A percentile compares a stretch with the other conserved stretches of the same genome.
These are phyloP conservation scores for Serendipita sp. DNA, from an alignment of 768 basidiomycete species.

Conservation along the genomic window DNA sequence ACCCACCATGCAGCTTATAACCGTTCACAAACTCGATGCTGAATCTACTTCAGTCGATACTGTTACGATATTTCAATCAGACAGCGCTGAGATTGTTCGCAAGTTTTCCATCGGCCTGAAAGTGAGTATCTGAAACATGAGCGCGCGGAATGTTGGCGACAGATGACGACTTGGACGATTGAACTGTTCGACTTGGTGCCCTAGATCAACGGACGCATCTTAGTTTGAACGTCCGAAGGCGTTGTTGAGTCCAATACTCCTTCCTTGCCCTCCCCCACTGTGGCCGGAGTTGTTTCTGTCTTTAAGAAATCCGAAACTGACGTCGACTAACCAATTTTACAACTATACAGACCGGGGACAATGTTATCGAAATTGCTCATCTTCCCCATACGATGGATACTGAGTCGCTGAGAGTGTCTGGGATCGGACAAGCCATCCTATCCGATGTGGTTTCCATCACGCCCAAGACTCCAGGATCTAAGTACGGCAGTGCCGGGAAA, in stretches of 20 bases:
- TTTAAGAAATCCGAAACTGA: background rate
- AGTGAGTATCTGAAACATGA: conserved; percentile 21
- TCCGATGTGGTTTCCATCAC: conserved; percentile 3
- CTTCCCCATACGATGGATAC: background rate
- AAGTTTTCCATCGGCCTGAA: conserved; percentile 32
- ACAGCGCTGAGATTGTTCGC: conserved; percentile 40
- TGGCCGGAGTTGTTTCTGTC: background rate
- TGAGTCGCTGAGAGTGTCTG: background rate
- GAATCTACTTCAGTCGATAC: conserved; percentile 12
- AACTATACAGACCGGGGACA: background rate
- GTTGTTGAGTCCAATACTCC: background rate
- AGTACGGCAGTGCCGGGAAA: background rate
- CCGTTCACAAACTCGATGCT: conserved; percentile 6
- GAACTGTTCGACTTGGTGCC: background rate
- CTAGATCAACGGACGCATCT: background rate
- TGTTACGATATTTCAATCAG: conserved; percentile 41
- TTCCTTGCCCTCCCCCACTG: too few relatives aligned
- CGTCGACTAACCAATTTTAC: background rate
- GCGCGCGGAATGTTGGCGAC: background rate
- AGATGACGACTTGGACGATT: background rate
- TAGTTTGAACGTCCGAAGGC: background rate
- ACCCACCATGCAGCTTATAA: background rate
- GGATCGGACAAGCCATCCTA: background rate
- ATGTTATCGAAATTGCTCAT: background rate
- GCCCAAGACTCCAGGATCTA: background rate